Evolutionary conservation across 495 filamentous ascomycete genomes (phyloP).

Genomic region (Penicillium lividum): DNA sequence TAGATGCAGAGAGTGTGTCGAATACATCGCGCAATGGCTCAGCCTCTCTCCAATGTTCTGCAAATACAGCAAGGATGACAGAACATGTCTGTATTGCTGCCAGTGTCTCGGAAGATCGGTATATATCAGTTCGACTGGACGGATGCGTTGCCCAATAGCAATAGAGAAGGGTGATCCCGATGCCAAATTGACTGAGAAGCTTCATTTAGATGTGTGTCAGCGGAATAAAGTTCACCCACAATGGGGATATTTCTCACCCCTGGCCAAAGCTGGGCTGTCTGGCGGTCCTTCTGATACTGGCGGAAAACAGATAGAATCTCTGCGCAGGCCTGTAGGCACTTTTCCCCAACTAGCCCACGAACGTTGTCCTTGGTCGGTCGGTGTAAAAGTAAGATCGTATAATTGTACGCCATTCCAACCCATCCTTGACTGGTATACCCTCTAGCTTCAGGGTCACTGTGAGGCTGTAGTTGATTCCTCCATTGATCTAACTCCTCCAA

Average conservation of each 20-base stretch:
- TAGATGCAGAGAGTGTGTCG: constrained; percentile 15
- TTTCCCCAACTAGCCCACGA: constrained; percentile 12
- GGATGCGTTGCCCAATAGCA: constrained; percentile 27
- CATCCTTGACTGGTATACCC: constrained; percentile 26
- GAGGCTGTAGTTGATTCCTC: constrained; percentile 18
- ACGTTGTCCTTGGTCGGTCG: constrained; percentile 20
- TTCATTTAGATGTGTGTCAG: neutral
- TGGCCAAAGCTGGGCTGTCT: constrained; percentile 27
- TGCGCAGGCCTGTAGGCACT: constrained; percentile 18
- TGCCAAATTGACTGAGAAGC: constrained; percentile 25
- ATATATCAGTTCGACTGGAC: constrained; percentile 8
- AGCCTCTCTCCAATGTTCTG: constrained; percentile 25
- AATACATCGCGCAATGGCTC: constrained; percentile 26
- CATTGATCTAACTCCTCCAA: constrained; percentile 19
- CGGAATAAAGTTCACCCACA: neutral
- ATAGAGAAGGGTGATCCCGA: constrained; percentile 25
- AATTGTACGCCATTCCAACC: constrained; percentile 29
- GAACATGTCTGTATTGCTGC: constrained; percentile 23
- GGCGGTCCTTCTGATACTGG: constrained; percentile 24
- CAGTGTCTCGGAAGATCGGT: constrained; percentile 8
- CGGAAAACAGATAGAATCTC: constrained; percentile 22
- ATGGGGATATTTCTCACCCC: constrained; percentile 15
- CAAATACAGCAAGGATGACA: constrained; percentile 18
- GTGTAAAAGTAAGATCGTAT: constrained; percentile 20
- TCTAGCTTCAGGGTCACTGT: constrained; percentile 17